Conservation (phyloP, 805 yeast genomes). For the Starmerella powellii region DNA sequence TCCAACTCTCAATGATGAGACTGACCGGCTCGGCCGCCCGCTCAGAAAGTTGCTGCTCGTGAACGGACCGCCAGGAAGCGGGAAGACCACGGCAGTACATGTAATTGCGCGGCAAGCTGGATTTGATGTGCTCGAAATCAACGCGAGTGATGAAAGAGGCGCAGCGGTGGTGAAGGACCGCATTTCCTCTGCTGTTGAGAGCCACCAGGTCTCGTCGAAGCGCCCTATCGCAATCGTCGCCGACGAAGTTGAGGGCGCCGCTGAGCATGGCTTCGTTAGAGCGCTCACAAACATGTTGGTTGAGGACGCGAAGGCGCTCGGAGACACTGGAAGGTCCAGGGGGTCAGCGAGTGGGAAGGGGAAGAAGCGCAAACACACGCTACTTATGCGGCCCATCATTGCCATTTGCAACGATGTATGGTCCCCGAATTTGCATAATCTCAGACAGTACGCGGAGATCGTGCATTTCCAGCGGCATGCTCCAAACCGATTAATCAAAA, state of each 20-base stretch:
- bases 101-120: conserved; percentile 72
- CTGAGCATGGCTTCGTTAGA: conserved; percentile 39
- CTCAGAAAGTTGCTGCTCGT: conserved; percentile 51
- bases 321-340: neutral
- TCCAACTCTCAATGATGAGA: conserved; percentile 8
- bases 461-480: conserved; percentile 53
- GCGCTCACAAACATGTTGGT: conserved; percentile 16
- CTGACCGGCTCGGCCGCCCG: conserved; percentile 42
- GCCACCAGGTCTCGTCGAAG: conserved; percentile 36
- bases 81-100: conserved; percentile 83
- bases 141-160: conserved; percentile 71
- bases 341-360: too few species aligned
- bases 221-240: conserved; percentile 72
- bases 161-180: conserved; percentile 30
- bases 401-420: conserved; percentile 86
- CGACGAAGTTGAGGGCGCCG: conserved; percentile 81
- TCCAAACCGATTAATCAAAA: conserved; percentile 35
- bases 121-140: conserved; percentile 67
- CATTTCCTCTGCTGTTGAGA: conserved; percentile 44
- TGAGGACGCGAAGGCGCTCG: conserved; percentile 10
- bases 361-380: conserved; percentile 1
- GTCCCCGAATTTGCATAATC: conserved; percentile 57
- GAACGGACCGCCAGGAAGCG: conserved; percentile 89
- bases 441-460: conserved; percentile 63
- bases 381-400: conserved; percentile 67